Conservation (phyloP, 495 filamentous ascomycete genomes). For the Penicillium maclennaniae region DNA sequence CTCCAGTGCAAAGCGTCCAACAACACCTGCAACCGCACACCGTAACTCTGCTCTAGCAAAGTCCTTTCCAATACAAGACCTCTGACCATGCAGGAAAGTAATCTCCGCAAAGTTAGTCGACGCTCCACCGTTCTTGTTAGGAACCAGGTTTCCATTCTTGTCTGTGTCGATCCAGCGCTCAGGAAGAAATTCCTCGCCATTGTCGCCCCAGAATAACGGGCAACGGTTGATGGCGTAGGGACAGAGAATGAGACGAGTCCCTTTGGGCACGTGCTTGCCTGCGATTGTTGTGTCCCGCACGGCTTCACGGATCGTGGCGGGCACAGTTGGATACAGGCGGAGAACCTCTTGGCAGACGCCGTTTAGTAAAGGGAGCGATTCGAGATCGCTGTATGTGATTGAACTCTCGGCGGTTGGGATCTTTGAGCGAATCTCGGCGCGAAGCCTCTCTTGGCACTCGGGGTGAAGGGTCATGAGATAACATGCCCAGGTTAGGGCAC, state of each 20-base stretch:
- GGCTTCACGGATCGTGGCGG: conserved; percentile 45
- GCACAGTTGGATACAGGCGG: conserved; percentile 49
- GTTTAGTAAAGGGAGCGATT: conserved; percentile 50
- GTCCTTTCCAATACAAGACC: conserved; percentile 47
- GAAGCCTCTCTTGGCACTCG: conserved; percentile 42
- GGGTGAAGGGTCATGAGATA: conserved; percentile 49
- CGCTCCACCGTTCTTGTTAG: conserved; percentile 35
- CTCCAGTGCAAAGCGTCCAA: conserved; percentile 41
- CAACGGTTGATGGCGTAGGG: conserved; percentile 40
- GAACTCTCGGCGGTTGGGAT: conserved; percentile 31
- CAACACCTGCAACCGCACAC: conserved; percentile 33
- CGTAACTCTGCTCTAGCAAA: conserved; percentile 40
- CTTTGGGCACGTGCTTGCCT: conserved; percentile 41
- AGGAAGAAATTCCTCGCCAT: conserved; percentile 40
- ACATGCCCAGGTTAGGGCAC: conserved; percentile 50
- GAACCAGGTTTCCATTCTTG: conserved; percentile 18
- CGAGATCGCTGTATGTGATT: conserved; percentile 38
- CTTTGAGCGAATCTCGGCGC: conserved; percentile 41
- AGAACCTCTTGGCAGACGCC: conserved; percentile 50
- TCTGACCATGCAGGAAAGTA: conserved; percentile 46
- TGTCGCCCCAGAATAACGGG: conserved; percentile 38
- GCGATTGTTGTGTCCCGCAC: conserved; percentile 43
- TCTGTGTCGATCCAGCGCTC: conserved; percentile 49
- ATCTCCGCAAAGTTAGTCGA: conserved; percentile 46
- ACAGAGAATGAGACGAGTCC: conserved; percentile 41